These are phyloP conservation scores for Podila horticola DNA, from an alignment of 192 early-diverging fungal species.

Conservation along the genomic window DNA sequence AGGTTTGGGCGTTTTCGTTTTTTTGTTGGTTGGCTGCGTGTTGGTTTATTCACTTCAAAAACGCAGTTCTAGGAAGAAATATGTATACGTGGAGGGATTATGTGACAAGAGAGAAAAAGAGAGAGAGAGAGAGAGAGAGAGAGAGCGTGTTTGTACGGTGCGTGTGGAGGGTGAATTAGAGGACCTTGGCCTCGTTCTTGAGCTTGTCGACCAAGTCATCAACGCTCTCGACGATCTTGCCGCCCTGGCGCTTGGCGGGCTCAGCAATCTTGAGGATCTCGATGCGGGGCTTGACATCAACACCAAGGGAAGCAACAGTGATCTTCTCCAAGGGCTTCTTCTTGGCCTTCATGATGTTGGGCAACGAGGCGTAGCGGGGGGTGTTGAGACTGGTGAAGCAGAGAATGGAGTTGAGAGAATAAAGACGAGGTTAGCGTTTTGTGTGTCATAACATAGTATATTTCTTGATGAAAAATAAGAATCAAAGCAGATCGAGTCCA, in stretches of 20 bases:
- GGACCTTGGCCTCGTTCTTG: constrained; percentile 62
- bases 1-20: no score
- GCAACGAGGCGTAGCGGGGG: constrained; percentile 95
- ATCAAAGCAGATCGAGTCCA: constrained; percentile 9
- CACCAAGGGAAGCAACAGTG: constrained; percentile 79
- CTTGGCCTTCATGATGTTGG: constrained; percentile 99
- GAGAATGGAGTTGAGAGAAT: constrained; percentile 2
- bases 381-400: constrained; percentile 78
- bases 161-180: constrained; percentile 14
- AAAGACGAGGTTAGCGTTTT: constrained; percentile 8
- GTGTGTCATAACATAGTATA: neutral
- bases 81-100: no score
- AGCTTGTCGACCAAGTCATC: constrained; percentile 94
- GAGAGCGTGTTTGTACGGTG: neutral
- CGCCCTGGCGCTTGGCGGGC: constrained; percentile 92
- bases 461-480: neutral
- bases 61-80: no score
- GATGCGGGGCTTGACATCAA: constrained; percentile 87
- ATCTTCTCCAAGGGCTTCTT: constrained; percentile 93
- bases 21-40: no score
- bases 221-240: constrained; percentile 89
- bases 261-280: constrained; percentile 91
- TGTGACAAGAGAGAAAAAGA: neutral
- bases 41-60: no score
- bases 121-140: constrained; percentile 3